Evolutionary conservation across 768 basidiomycete species (phyloP).

Genomic region (Podaxis carcinomalis): DNA sequence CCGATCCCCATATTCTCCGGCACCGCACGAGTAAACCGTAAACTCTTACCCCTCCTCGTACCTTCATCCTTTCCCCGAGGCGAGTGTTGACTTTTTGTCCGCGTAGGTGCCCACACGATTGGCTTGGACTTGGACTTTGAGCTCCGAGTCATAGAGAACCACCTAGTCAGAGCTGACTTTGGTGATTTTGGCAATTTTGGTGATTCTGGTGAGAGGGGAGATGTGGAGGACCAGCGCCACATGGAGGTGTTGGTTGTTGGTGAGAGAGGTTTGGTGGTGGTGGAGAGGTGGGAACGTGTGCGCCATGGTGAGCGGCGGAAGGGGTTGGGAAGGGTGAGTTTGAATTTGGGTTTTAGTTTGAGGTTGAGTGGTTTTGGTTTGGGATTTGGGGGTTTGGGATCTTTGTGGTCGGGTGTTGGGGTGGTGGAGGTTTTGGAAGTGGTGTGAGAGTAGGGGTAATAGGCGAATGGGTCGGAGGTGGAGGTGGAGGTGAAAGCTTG

Average conservation of each 20-base stretch:
- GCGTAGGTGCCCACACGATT: background rate
- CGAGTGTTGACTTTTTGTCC: background rate
- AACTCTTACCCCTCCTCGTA: background rate
- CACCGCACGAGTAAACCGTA: background rate
- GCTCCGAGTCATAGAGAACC: background rate
- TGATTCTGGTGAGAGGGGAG: background rate
- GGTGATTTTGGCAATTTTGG: background rate
- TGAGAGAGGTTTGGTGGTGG: background rate
- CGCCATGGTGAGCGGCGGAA: slow-evolving; percentile 5
- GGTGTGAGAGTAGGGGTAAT: background rate
- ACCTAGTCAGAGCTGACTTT: background rate
- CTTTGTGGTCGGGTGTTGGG: background rate
- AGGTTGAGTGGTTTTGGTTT: background rate
- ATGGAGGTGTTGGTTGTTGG: background rate
- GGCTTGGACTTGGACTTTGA: background rate
- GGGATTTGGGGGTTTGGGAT: background rate
- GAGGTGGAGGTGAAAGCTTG: background rate
- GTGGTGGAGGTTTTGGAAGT: background rate
- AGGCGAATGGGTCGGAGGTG: background rate
- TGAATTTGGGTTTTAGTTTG: background rate
- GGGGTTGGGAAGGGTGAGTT: slow-evolving; percentile 5
- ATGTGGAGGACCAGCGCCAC: background rate
- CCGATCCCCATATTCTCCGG: background rate
- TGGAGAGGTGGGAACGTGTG: background rate
- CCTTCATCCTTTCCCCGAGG: background rate